These are phyloP conservation scores for Cnidoscolus chayamansa DNA, from an alignment of 441 rosid species.

Conservation along the genomic window DNA sequence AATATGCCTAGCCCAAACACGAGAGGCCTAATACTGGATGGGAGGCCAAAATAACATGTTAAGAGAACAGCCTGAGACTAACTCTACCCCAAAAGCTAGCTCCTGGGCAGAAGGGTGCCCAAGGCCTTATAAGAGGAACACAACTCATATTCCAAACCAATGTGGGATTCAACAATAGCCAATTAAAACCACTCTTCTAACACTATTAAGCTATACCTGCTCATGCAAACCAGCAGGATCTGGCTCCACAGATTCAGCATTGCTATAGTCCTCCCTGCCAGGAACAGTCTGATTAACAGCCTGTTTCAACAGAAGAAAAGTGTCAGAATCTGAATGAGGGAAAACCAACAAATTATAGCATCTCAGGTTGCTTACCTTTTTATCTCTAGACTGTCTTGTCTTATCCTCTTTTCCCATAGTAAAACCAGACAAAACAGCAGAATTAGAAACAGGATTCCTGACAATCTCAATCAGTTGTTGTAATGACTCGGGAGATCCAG, in stretches of 20 bases:
- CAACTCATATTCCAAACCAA: no score
- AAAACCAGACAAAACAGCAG: conserved; percentile 38
- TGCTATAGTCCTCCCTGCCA: conserved; percentile 56
- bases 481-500: conserved; percentile 78
- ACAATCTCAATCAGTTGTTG: conserved; percentile 81
- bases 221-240: conserved; percentile 79
- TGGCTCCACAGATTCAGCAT: conserved; percentile 54
- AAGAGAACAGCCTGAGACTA: no score
- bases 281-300: conserved; percentile 38
- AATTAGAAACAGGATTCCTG: conserved; percentile 61
- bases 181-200: background rate
- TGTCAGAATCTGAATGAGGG: conserved; percentile 11
- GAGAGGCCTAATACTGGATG: no score
- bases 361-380: conserved; percentile 45
- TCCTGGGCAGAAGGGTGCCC: no score
- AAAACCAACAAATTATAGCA: background rate
- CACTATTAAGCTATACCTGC: conserved; percentile 48
- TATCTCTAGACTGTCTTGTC: conserved; percentile 60
- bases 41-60: no score
- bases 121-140: no score
- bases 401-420: conserved; percentile 65
- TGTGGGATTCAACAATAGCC: no score
- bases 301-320: conserved; percentile 36
- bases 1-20: no score
- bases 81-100: no score